These are phyloP conservation scores for Mycena haematopus DNA, from an alignment of 768 basidiomycete genomes.

Conservation along the genomic window DNA sequence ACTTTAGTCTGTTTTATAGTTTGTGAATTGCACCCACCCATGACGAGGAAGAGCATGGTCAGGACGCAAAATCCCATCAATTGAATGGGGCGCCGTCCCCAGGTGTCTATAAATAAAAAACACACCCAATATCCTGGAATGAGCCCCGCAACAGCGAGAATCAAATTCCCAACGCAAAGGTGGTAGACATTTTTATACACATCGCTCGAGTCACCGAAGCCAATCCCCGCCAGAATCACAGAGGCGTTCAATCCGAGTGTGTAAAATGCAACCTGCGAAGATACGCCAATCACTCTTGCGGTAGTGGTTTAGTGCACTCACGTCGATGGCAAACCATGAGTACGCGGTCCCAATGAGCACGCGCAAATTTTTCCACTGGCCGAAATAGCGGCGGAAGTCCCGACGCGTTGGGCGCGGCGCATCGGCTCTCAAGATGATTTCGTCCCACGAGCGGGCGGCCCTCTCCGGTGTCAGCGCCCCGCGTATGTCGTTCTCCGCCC, in stretches of 20 bases:
- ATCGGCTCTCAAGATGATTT: conserved; percentile 60
- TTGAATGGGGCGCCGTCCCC: conserved; percentile 85
- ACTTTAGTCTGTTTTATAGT: not conserved
- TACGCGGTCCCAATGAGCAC: conserved; percentile 78
- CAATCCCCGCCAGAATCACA: conserved; percentile 75
- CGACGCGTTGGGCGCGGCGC: conserved; percentile 70
- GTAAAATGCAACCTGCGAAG: conserved; percentile 78
- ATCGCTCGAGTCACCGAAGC: conserved; percentile 51
- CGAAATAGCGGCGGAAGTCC: conserved; percentile 75
- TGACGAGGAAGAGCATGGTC: conserved; percentile 67
- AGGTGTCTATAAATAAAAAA: conserved; percentile 70
- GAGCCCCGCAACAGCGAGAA: conserved; percentile 77
- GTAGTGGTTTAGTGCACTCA: conserved; percentile 39
- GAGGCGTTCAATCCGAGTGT: conserved; percentile 85
- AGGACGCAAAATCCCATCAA: conserved; percentile 76
- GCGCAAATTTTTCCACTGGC: conserved; percentile 78
- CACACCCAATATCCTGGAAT: conserved; percentile 80
- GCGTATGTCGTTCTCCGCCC: conserved; percentile 75
- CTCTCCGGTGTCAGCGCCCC: conserved; percentile 61
- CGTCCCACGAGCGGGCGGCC: conserved; percentile 58
- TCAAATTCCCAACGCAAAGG: conserved; percentile 74
- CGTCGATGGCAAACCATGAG: conserved; percentile 90
- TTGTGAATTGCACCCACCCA: conserved; percentile 58
- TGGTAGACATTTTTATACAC: conserved; percentile 68
- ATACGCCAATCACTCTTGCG: not conserved